phyloP scores from a whole-genome alignment of 208 protist genomes.

The Endotrypanum monterogeii region DNA sequence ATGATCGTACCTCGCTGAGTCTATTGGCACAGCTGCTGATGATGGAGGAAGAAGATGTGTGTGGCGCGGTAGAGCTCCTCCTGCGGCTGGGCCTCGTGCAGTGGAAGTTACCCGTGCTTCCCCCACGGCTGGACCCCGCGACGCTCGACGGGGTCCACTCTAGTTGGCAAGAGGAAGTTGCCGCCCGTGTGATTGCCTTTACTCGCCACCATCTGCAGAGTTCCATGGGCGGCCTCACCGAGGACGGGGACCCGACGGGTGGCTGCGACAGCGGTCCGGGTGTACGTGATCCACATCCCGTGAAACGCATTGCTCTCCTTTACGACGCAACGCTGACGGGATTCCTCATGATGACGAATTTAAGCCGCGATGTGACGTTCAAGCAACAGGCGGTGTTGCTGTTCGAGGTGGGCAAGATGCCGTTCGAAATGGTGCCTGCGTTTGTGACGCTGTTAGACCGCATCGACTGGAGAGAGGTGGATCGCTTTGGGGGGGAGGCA shows the following conservation, averaged over 20 bases:
- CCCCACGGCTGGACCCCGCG: constrained; percentile 24
- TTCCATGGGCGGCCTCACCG: constrained; percentile 17
- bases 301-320: constrained; percentile 93
- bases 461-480: constrained; percentile 43
- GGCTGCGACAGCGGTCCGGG: not conserved
- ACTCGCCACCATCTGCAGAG: constrained; percentile 29
- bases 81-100: constrained; percentile 90
- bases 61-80: constrained; percentile 90
- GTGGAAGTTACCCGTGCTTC: constrained; percentile 50
- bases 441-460: constrained; percentile 76
- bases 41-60: constrained; percentile 89
- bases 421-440: constrained; percentile 69
- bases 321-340: constrained; percentile 96
- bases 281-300: constrained; percentile 33
- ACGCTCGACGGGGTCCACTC: constrained; percentile 46
- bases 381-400: constrained; percentile 92
- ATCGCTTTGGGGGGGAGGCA: constrained; percentile 79
- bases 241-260: not conserved
- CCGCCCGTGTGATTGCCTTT: constrained; percentile 22
- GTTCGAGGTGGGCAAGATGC: constrained; percentile 91
- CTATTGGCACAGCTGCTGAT: constrained; percentile 93
- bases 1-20: constrained; percentile 93
- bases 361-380: constrained; percentile 83
- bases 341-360: constrained; percentile 98
- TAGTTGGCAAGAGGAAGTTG: constrained; percentile 54